Percentiles rank a stretch among this genome's conserved stretches.
Conservation (phyloP, 495 filamentous ascomycete genomes). For the Aspergillus diversus region DNA sequence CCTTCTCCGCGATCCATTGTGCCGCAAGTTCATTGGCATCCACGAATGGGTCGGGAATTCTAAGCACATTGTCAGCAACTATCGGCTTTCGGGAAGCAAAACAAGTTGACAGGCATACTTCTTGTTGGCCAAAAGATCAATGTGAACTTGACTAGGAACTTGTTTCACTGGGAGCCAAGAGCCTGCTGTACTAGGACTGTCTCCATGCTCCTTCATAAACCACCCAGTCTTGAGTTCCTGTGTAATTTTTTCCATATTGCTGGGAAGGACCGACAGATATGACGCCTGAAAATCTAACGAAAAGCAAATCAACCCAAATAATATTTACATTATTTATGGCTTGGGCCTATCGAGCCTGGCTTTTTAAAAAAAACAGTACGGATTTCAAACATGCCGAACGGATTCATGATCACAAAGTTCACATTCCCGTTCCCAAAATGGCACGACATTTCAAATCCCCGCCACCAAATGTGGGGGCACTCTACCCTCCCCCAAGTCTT, state of each 20-base stretch:
- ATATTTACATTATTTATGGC: not conserved
- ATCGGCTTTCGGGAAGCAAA: not conserved
- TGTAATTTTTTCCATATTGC: slow-evolving; percentile 2
- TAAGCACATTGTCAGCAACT: slow-evolving; percentile 9
- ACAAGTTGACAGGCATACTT: not conserved
- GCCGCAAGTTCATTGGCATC: slow-evolving; percentile 70
- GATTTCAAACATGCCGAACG: not conserved
- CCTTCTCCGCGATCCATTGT: slow-evolving; percentile 73
- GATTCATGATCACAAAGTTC: not conserved
- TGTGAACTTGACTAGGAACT: slow-evolving; percentile 54
- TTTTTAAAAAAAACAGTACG: not conserved
- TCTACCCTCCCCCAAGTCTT: not conserved
- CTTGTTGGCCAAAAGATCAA: slow-evolving; percentile 47
- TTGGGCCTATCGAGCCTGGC: not conserved
- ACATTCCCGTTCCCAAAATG: slow-evolving; percentile 1
- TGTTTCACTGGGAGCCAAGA: slow-evolving; percentile 3
- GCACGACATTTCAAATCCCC: slow-evolving; percentile 7
- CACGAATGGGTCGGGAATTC: slow-evolving; percentile 70
- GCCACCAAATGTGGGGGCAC: not conserved
- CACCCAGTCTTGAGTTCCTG: slow-evolving; percentile 7
- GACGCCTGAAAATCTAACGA: not conserved
- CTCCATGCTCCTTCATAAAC: slow-evolving; percentile 9
- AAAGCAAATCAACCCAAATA: not conserved
- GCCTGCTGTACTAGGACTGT: not conserved
- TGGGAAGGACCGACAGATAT: not conserved